These are phyloP conservation scores for Amylostereum areolatum DNA, from an alignment of 1,284 basidiomycete species.

Conservation along the genomic window DNA sequence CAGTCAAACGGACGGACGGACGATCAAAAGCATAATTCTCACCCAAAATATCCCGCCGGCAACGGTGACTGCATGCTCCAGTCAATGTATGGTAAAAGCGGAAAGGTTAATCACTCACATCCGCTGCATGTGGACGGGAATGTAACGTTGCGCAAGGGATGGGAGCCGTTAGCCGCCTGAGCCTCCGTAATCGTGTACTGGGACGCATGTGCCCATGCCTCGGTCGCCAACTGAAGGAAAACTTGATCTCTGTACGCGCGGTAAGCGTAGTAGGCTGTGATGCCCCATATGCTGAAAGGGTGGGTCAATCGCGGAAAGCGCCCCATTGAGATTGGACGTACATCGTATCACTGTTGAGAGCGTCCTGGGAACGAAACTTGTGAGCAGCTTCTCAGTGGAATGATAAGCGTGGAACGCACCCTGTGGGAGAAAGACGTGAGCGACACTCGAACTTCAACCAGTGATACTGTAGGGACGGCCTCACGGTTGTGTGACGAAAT, in stretches of 20 bases:
- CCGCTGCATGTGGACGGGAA: neutral
- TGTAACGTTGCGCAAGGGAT: neutral
- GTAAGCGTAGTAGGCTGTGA: slow-evolving; percentile 7
- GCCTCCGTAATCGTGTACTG: slow-evolving; percentile 1
- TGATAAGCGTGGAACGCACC: too few species aligned
- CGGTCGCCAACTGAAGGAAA: slow-evolving; percentile 6
- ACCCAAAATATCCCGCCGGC: slow-evolving; percentile 6
- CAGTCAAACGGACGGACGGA: too few species aligned
- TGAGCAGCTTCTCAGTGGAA: too few species aligned
- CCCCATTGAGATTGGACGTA: neutral
- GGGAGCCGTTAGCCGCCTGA: neutral
- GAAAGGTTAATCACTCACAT: neutral
- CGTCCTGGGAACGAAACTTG: too few species aligned
- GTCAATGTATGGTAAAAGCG: neutral
- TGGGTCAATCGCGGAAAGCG: neutral
- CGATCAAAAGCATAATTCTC: neutral
- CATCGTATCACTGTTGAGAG: neutral
- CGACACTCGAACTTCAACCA: too few species aligned
- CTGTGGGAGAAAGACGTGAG: too few species aligned
- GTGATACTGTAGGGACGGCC: neutral
- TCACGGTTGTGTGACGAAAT: neutral
- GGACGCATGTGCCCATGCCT: slow-evolving; percentile 3
- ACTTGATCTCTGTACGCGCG: slow-evolving; percentile 8
- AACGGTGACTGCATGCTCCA: neutral
- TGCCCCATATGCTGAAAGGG: slow-evolving; percentile 4